Evolutionary conservation across 768 basidiomycete genomes (phyloP).

Genomic region (Suillus hirtellus): DNA sequence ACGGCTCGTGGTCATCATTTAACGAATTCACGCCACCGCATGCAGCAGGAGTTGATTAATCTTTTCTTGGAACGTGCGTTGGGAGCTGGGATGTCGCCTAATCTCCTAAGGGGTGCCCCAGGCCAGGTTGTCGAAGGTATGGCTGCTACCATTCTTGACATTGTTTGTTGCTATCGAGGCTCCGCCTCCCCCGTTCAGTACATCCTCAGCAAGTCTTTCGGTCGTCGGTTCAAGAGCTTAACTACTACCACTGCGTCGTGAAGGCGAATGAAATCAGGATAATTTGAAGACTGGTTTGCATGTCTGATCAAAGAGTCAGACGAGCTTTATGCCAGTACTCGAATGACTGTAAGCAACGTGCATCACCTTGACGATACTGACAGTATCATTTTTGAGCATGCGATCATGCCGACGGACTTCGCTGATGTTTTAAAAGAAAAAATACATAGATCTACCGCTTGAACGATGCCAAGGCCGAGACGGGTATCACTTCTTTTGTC

Average conservation of each 20-base stretch:
- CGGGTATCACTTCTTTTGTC: not conserved
- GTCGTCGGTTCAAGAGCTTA: constrained; percentile 29
- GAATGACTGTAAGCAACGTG: not conserved
- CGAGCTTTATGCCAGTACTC: not conserved
- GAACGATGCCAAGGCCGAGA: not conserved
- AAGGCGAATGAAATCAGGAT: constrained; percentile 9
- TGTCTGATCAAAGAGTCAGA: constrained; percentile 21
- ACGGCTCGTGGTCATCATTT: constrained; percentile 25
- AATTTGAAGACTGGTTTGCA: constrained; percentile 24
- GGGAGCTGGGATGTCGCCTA: constrained; percentile 16
- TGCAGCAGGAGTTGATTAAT: not conserved
- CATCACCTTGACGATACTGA: not conserved
- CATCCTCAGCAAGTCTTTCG: constrained; percentile 34
- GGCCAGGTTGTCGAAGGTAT: not conserved
- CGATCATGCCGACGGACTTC: not conserved
- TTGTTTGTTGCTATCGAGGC: constrained; percentile 22
- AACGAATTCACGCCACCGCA: constrained; percentile 12
- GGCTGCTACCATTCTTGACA: constrained; percentile 25
- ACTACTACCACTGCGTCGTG: constrained; percentile 15
- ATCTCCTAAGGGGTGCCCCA: not conserved
- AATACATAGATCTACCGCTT: not conserved
- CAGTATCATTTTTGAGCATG: not conserved
- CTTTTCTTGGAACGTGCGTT: constrained; percentile 19
- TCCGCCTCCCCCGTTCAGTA: constrained; percentile 27
- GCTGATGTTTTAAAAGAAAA: not conserved